phyloP scores from a whole-genome alignment of 2,329 filamentous ascomycete genomes.

The Calonectria naviculata region DNA sequence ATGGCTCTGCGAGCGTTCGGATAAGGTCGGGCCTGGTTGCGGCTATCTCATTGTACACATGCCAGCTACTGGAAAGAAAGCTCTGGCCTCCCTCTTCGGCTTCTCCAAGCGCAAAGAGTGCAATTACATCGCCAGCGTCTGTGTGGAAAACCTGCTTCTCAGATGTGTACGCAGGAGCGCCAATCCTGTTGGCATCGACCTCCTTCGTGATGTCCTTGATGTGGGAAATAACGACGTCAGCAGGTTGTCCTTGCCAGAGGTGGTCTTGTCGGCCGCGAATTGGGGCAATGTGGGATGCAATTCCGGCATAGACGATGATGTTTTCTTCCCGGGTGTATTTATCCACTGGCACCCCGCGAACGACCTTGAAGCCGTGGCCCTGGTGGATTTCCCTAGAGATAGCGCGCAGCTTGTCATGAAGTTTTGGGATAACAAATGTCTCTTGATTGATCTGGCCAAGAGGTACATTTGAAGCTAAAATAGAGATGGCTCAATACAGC shows the following conservation, averaged over 20 bases:
- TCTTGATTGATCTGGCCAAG: constrained; percentile 47
- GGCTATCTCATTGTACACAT: constrained; percentile 73
- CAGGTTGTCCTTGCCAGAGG: constrained; percentile 53
- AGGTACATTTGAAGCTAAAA: constrained; percentile 47
- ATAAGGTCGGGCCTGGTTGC: constrained; percentile 69
- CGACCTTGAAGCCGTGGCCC: constrained; percentile 69
- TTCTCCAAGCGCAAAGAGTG: constrained; percentile 66
- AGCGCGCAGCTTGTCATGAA: constrained; percentile 55
- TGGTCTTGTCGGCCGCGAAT: constrained; percentile 63
- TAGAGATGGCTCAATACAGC: not conserved
- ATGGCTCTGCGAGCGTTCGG: constrained; percentile 63
- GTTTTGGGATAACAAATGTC: constrained; percentile 28
- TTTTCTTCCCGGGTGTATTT: constrained; percentile 66
- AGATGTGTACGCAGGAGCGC: constrained; percentile 67
- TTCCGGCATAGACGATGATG: constrained; percentile 67
- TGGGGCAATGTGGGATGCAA: constrained; percentile 67
- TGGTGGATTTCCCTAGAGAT: constrained; percentile 65
- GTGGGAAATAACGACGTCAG: constrained; percentile 53
- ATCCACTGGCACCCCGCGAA: constrained; percentile 66
- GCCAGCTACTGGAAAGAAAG: constrained; percentile 67
- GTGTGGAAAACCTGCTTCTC: constrained; percentile 68
- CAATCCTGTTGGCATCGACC: constrained; percentile 54
- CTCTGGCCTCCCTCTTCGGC: constrained; percentile 66
- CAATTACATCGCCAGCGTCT: constrained; percentile 64
- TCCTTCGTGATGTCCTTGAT: constrained; percentile 35